A percentile compares a stretch with the other conserved stretches of the same genome.
Conservation (phyloP, 2,329 filamentous ascomycete species). For the Aschersonia sp. region DNA sequence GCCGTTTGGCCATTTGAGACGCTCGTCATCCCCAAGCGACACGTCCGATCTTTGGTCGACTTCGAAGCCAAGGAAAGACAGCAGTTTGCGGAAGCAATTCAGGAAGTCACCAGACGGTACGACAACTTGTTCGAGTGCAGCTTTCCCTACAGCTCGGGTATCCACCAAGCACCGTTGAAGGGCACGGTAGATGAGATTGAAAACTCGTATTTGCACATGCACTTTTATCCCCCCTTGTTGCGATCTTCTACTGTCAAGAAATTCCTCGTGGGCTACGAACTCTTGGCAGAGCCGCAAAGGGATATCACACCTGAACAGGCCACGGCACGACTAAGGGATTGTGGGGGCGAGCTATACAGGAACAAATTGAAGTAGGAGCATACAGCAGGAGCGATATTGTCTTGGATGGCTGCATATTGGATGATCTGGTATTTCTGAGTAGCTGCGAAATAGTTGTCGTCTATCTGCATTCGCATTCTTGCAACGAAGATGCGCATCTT, state of each 20-base stretch:
- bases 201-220: conserved; percentile 83
- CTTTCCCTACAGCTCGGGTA: conserved; percentile 93
- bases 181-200: conserved; percentile 74
- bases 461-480: background rate
- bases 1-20: conserved; percentile 95
- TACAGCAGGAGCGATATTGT: background rate
- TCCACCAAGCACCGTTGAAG: conserved; percentile 85
- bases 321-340: conserved; percentile 58
- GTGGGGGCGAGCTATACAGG: conserved; percentile 73
- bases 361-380: conserved; percentile 25
- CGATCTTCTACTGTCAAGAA: conserved; percentile 89
- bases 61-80: conserved; percentile 55
- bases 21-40: conserved; percentile 71
- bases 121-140: conserved; percentile 95
- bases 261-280: conserved; percentile 90
- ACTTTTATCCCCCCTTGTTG: conserved; percentile 91
- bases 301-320: conserved; percentile 98
- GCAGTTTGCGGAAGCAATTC: conserved; percentile 68
- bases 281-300: conserved; percentile 93
- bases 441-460: background rate
- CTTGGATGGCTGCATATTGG: background rate
- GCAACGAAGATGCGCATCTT: background rate
- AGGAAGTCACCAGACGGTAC: conserved; percentile 80
- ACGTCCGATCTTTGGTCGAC: conserved; percentile 76
- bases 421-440: too few species aligned